Base-by-base conservation (phyloP, 2,329 filamentous ascomycete species). In the Akanthomyces uredinophilus region DNA sequence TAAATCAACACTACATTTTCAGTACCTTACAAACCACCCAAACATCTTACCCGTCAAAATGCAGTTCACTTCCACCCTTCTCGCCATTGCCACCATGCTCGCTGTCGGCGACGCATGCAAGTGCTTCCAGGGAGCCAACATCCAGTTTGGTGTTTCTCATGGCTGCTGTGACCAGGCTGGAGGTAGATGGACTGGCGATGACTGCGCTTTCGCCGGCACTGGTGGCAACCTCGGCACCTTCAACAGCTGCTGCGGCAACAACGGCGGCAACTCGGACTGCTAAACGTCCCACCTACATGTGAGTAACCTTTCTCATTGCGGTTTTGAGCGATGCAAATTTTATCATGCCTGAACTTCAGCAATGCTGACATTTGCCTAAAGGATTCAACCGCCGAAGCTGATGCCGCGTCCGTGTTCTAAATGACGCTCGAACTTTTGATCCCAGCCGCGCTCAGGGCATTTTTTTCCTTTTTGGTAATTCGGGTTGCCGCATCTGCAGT, bases 81-180 rank as follows among this genome's bases (percentile, higher is more conserved):
- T 55, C 18, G 37, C 53, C 4, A 39, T 39, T 22, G 53, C 53
- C 53, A 32, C 53, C 29, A 39, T 32, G 16, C 43, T 55, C 24
- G 53, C 53, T 18, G 39, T 39, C 39, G 53, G 53, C 53, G 53
- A 55, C 24, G 53, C 53, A 14, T 55, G 53, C 53, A 55, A 55
- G 53, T 55, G 53, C 53, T 55, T 43, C 22, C 44, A 22, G 8
- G 53, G 53, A 14, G n/a, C 37, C 53, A 55, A 44, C 37, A 55
- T 55, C 53, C 27, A 55, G 16, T 55, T 55, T 55, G 53, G 53
- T 32, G 53, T 20, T 18, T 55, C 53, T 18, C 53, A 37, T 22
- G 29, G 27, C 24, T 55, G 53, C 53, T 55, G 53, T 24, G 18
- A 22, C 20, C 37, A 55, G 39, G 27, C 53, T 32, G 53, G 53